phyloP scores from a whole-genome alignment of 2,329 filamentous ascomycete genomes.

The Arthroderma sp. region DNA sequence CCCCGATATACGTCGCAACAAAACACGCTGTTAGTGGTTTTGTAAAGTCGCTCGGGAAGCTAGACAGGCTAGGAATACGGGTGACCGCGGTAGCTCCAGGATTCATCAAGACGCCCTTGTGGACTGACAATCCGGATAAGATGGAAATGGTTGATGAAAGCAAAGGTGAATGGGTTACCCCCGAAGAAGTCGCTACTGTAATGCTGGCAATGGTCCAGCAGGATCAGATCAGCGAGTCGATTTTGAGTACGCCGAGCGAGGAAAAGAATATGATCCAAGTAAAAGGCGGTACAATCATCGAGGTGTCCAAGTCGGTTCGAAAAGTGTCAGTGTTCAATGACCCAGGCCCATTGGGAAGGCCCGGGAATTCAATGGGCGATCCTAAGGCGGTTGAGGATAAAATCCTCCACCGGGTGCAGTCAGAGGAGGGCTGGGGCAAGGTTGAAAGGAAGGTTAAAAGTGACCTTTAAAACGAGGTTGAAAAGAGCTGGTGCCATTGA shows the following conservation, averaged over 20 bases:
- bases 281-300: constrained; percentile 40
- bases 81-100: constrained; percentile 49
- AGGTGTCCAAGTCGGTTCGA: constrained; percentile 43
- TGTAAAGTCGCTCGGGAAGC: constrained; percentile 35
- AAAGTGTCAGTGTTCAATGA: constrained; percentile 40
- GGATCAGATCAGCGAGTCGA: constrained; percentile 26
- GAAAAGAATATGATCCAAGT: constrained; percentile 22
- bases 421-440: constrained; percentile 37
- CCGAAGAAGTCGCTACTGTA: constrained; percentile 46
- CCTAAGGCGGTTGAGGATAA: constrained; percentile 31
- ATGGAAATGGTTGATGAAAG: constrained; percentile 36
- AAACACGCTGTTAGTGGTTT: constrained; percentile 39
- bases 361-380: constrained; percentile 36
- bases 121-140: constrained; percentile 50
- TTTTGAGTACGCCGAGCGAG: constrained; percentile 17
- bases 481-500: no score
- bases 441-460: not conserved
- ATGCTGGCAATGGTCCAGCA: constrained; percentile 45
- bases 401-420: constrained; percentile 35
- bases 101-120: constrained; percentile 48
- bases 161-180: constrained; percentile 44
- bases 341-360: constrained; percentile 35
- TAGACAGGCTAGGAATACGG: constrained; percentile 38
- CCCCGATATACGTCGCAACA: constrained; percentile 36
- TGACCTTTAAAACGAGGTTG: no score